phyloP scores from a whole-genome alignment of 2,329 filamentous ascomycete species.

The Akanthomyces lecanii region DNA sequence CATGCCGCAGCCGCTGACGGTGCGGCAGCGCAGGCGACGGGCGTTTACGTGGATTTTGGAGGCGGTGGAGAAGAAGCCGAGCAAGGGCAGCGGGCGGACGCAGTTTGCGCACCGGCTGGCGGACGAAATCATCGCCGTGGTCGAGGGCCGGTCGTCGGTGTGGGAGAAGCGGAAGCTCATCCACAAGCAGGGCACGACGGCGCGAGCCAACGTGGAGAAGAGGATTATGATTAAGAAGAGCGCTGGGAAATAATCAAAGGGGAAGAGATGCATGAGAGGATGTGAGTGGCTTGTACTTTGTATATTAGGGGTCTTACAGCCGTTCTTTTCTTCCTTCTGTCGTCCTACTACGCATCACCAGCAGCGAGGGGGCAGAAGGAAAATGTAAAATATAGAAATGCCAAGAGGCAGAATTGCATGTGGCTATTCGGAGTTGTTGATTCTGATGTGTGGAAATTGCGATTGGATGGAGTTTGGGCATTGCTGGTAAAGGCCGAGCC shows the following conservation, averaged over 20 bases:
- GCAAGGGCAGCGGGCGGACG: constrained; percentile 64
- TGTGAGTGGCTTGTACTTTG: constrained; percentile 4
- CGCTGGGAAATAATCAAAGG: constrained; percentile 22
- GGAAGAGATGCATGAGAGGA: background rate
- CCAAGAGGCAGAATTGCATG: background rate
- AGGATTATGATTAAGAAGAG: constrained; percentile 36
- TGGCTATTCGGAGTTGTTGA: background rate
- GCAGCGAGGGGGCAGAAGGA: background rate
- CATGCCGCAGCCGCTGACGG: constrained; percentile 70
- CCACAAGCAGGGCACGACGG: constrained; percentile 76
- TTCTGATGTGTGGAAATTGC: background rate
- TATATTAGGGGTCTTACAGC: constrained; percentile 1
- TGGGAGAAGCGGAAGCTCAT: constrained; percentile 78
- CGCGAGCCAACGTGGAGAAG: constrained; percentile 66
- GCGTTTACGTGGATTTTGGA: constrained; percentile 90
- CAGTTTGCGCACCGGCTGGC: constrained; percentile 76
- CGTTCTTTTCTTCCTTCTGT: background rate
- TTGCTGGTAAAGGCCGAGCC: too few relatives aligned
- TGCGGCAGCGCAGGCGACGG: constrained; percentile 70
- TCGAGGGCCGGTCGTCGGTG: constrained; percentile 76
- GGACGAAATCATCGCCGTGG: constrained; percentile 79
- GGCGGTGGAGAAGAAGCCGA: constrained; percentile 72
- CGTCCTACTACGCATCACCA: background rate
- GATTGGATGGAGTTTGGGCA: background rate
- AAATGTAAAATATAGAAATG: constrained; percentile 11